Evolutionary conservation across 345 rosid species (phyloP).

Genomic region (Barbarea vulgaris): DNA sequence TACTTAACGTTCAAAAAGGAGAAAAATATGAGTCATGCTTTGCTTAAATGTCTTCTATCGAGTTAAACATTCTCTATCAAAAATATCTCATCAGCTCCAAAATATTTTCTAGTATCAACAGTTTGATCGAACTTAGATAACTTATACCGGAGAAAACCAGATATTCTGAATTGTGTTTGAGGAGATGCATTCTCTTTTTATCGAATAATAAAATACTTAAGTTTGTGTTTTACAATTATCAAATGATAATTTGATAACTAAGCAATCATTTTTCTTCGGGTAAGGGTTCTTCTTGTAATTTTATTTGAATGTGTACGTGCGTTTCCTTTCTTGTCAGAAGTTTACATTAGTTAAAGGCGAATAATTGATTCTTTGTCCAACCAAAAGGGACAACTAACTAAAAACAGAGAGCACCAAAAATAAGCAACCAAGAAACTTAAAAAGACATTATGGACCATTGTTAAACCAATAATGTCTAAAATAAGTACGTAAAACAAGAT

Average conservation of each 20-base stretch:
- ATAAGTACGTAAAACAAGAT: slow-evolving; percentile 16
- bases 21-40: neutral
- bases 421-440: slow-evolving; percentile 27
- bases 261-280: neutral
- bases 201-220: neutral
- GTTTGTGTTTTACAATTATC: neutral
- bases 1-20: neutral
- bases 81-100: neutral
- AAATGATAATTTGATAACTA: neutral
- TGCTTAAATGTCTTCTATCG: neutral
- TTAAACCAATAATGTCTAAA: slow-evolving; percentile 22
- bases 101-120: neutral
- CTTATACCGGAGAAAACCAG: neutral
- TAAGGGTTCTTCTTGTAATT: neutral
- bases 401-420: slow-evolving; percentile 28
- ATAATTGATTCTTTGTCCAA: slow-evolving; percentile 5
- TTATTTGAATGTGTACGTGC: neutral
- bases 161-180: neutral
- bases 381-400: slow-evolving; percentile 21
- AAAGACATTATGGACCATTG: neutral
- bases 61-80: too few relatives aligned
- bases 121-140: neutral
- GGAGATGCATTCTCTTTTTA: neutral
- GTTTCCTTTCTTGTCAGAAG: neutral
- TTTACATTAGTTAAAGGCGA: neutral